These are phyloP conservation scores for Aspergillus asperescens DNA, from an alignment of 495 filamentous ascomycete genomes.

Conservation along the genomic window DNA sequence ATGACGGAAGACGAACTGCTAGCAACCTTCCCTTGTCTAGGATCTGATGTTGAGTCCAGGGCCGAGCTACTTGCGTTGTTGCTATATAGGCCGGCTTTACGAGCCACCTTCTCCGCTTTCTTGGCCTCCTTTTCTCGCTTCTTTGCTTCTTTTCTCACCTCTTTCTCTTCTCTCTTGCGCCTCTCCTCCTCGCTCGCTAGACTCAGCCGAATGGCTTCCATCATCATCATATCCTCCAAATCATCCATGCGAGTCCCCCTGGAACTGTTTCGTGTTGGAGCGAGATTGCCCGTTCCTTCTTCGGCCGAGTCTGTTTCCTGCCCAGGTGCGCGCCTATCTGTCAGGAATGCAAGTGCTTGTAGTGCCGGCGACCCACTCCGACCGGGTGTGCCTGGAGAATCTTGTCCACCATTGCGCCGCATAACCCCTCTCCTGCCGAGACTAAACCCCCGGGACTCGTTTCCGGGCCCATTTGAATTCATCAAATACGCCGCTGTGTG, in stretches of 20 bases:
- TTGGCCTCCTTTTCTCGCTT: conserved; percentile 78
- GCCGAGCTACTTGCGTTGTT: conserved; percentile 42
- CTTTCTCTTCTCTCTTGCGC: conserved; percentile 73
- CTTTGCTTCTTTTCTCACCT: conserved; percentile 72
- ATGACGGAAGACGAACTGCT: conserved; percentile 41
- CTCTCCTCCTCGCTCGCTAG: conserved; percentile 88
- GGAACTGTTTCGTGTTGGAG: conserved; percentile 51
- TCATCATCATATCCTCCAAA: conserved; percentile 96
- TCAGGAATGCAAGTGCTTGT: conserved; percentile 47
- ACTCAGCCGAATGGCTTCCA: conserved; percentile 87
- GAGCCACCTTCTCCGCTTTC: conserved; percentile 64
- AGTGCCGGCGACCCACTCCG: conserved; percentile 44
- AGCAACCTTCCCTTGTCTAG: conserved; percentile 24
- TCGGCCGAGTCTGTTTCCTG: conserved; percentile 39
- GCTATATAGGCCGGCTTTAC: conserved; percentile 48
- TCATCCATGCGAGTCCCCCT: conserved; percentile 71
- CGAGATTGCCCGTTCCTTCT: conserved; percentile 39
- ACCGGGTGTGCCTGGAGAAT: conserved; percentile 26
- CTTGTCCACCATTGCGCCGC: conserved; percentile 33
- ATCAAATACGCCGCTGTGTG: conserved; percentile 95
- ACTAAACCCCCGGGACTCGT: conserved; percentile 42
- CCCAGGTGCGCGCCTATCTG: conserved; percentile 37
- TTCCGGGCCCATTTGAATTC: conserved; percentile 51
- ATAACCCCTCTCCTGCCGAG: conserved; percentile 47
- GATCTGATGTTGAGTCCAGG: conserved; percentile 27